phyloP scores from a whole-genome alignment of 1,139 yeast species.

The Lodderomyces oxycetoniae region DNA sequence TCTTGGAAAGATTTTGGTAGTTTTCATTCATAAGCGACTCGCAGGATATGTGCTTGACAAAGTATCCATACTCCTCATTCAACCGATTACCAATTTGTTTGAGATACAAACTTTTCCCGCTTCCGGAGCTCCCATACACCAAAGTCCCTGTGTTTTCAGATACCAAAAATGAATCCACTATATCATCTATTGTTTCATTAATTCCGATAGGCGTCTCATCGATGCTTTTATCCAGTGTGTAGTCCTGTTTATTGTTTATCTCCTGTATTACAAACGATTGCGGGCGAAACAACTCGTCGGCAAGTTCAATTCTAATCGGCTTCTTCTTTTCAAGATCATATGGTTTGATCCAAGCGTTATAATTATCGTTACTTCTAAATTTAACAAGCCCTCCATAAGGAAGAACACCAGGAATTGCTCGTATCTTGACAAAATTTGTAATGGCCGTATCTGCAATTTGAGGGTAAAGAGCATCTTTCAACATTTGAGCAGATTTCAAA shows the following conservation, averaged over 20 bases:
- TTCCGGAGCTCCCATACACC: conserved; percentile 71
- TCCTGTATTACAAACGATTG: conserved; percentile 38
- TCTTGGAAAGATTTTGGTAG: conserved; percentile 31
- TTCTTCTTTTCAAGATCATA: conserved; percentile 21
- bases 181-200: conserved; percentile 40
- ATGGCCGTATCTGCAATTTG: conserved; percentile 25
- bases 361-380: conserved; percentile 43
- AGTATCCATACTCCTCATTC: conserved; percentile 33
- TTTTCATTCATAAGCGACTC: conserved; percentile 56
- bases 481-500: conserved; percentile 15
- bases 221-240: conserved; percentile 1
- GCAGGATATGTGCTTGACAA: conserved; percentile 44
- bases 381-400: conserved; percentile 63
- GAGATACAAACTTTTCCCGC: conserved; percentile 68
- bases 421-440: conserved; percentile 47
- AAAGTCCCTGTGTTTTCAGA: conserved; percentile 51
- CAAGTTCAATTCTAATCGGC: conserved; percentile 42
- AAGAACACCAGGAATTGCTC: conserved; percentile 43
- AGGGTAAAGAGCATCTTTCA: conserved; percentile 16
- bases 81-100: conserved; percentile 39
- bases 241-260: conserved; percentile 1
- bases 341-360: conserved; percentile 43
- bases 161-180: conserved; percentile 40
- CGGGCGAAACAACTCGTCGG: conserved; percentile 50
- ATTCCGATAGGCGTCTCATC: conserved; percentile 50